A percentile compares a stretch with the other conserved stretches of the same genome.
Conservation (phyloP, 2,329 filamentous ascomycete genomes). For the Botryotinia calthae region DNA sequence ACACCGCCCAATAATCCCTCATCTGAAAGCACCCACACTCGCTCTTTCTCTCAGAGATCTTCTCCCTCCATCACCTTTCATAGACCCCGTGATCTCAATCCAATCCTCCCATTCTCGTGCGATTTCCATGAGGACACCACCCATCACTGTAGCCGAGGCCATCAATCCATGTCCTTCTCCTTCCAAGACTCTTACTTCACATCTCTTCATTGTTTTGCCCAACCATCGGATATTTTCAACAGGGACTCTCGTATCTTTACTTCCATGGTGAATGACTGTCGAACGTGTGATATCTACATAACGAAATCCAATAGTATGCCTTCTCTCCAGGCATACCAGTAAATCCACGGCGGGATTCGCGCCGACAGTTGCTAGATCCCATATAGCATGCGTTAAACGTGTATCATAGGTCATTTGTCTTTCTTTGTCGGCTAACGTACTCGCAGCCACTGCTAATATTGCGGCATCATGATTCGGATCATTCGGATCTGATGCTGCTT, state of each 20-base stretch:
- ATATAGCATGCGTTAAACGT: constrained; percentile 87
- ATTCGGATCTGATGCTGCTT: constrained; percentile 31
- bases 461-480: constrained; percentile 38
- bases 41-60: constrained; percentile 36
- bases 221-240: constrained; percentile 96
- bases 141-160: constrained; percentile 93
- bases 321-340: constrained; percentile 85
- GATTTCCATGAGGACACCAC: constrained; percentile 90
- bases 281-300: constrained; percentile 93
- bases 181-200: constrained; percentile 86
- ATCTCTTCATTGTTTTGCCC: constrained; percentile 87
- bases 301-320: constrained; percentile 89
- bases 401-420: constrained; percentile 75
- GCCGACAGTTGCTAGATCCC: constrained; percentile 85
- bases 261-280: constrained; percentile 92
- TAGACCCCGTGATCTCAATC: constrained; percentile 57
- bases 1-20: constrained; percentile 6
- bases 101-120: constrained; percentile 91
- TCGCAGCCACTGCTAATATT: constrained; percentile 51
- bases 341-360: constrained; percentile 94
- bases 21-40: constrained; percentile 37
- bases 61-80: constrained; percentile 30
- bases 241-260: constrained; percentile 84
- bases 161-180: constrained; percentile 94
- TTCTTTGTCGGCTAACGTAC: constrained; percentile 66